phyloP scores from a whole-genome alignment of 2,329 filamentous ascomycete genomes.

The Neonectria faginata region DNA sequence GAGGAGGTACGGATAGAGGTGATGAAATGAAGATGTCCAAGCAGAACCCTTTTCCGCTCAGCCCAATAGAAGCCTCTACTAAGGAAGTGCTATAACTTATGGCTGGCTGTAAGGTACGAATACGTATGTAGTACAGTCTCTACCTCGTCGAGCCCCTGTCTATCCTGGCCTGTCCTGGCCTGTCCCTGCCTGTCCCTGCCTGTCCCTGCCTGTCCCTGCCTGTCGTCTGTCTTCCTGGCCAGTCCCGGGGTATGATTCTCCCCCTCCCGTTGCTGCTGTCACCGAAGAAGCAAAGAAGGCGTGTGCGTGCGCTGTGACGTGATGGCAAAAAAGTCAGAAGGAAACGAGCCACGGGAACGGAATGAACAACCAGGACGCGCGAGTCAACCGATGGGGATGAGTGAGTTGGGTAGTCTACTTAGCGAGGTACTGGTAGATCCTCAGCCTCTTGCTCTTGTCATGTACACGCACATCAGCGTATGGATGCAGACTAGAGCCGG shows the following conservation, averaged over 20 bases:
- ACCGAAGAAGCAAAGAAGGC: neutral
- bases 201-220: too few relatives aligned
- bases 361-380: neutral
- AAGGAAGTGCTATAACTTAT: too few relatives aligned
- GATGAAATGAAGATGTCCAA: too few relatives aligned
- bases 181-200: neutral
- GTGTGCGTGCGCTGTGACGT: neutral
- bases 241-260: neutral
- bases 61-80: too few relatives aligned
- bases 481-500: constrained; percentile 20
- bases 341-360: neutral
- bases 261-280: neutral
- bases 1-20: too few relatives aligned
- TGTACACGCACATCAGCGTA: neutral
- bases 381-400: neutral
- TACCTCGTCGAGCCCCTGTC: too few relatives aligned
- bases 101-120: too few relatives aligned
- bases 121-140: too few relatives aligned
- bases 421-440: too few relatives aligned
- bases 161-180: too few relatives aligned
- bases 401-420: too few relatives aligned
- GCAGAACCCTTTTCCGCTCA: too few relatives aligned
- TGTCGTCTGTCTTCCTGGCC: neutral
- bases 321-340: neutral
- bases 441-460: neutral